These are phyloP conservation scores for Yamadazyma kanchanaburiensis DNA, from an alignment of 1,139 yeast species.

Conservation along the genomic window DNA sequence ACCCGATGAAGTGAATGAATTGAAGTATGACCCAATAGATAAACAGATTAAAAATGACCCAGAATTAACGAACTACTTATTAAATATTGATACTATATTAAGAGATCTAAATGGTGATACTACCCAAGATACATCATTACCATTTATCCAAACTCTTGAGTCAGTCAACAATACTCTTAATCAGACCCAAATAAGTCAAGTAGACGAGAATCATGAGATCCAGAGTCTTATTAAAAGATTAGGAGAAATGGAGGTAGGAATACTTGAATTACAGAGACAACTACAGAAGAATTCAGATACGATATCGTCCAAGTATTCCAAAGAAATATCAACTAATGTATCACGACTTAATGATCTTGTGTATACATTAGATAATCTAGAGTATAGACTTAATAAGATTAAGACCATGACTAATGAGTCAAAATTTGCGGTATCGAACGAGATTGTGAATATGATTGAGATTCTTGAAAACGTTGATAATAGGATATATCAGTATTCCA, in stretches of 20 bases:
- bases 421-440: slow-evolving; percentile 23
- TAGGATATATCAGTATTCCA: slow-evolving; percentile 25
- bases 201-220: background rate
- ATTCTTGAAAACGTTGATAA: slow-evolving; percentile 31
- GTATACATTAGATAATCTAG: slow-evolving; percentile 24
- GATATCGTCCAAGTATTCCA: slow-evolving; percentile 20
- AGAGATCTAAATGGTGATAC: slow-evolving; percentile 12
- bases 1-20: slow-evolving; percentile 6
- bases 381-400: slow-evolving; percentile 23
- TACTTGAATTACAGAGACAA: slow-evolving; percentile 7
- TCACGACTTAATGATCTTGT: slow-evolving; percentile 25
- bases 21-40: slow-evolving; percentile 9
- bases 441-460: slow-evolving; percentile 29
- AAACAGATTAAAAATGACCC: slow-evolving; percentile 9
- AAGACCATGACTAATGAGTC: slow-evolving; percentile 23
- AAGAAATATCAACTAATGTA: slow-evolving; percentile 27
- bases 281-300: slow-evolving; percentile 4
- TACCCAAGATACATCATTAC: slow-evolving; percentile 5
- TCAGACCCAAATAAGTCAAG: background rate
- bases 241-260: slow-evolving; percentile 5
- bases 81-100: slow-evolving; percentile 33
- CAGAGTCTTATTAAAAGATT: no score
- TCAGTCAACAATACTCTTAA: slow-evolving; percentile 10
- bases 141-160: slow-evolving; percentile 11
- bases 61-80: slow-evolving; percentile 26